Conservation (phyloP, 2,329 filamentous ascomycete genomes). For the Trichoderma polysporum region DNA sequence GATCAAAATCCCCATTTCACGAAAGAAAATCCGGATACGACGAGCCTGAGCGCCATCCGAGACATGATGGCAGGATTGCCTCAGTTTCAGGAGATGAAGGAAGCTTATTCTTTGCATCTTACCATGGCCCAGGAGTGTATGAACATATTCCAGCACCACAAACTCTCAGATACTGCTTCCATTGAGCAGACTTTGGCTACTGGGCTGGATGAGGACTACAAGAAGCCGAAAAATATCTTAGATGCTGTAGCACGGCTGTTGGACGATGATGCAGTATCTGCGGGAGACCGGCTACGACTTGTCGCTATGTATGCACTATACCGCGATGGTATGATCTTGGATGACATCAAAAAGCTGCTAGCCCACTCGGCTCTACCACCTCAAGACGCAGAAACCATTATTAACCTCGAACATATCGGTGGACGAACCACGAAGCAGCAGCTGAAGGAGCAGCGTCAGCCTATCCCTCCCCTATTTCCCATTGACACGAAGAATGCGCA, state of each 20-base stretch:
- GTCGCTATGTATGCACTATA: constrained; percentile 85
- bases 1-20: constrained; percentile 90
- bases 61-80: constrained; percentile 95
- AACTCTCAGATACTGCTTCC: constrained; percentile 81
- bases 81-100: constrained; percentile 94
- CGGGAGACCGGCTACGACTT: constrained; percentile 76
- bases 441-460: constrained; percentile 74
- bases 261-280: constrained; percentile 74
- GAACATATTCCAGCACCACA: constrained; percentile 83
- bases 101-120: constrained; percentile 89
- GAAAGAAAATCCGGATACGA: constrained; percentile 65
- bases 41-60: constrained; percentile 85
- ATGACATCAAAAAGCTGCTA: constrained; percentile 82
- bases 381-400: constrained; percentile 69
- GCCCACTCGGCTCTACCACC: constrained; percentile 77
- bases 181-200: constrained; percentile 90
- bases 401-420: constrained; percentile 80
- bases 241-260: constrained; percentile 84
- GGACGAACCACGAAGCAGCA: constrained; percentile 61
- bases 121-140: constrained; percentile 98
- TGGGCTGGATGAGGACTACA: constrained; percentile 87
- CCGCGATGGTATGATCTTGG: constrained; percentile 77
- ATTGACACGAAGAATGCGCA: constrained; percentile 57
- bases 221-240: constrained; percentile 84
- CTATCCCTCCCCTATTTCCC: constrained; percentile 68